Base-by-base conservation (phyloP, 805 yeast genomes). In the Kregervanrija delftensis region DNA sequence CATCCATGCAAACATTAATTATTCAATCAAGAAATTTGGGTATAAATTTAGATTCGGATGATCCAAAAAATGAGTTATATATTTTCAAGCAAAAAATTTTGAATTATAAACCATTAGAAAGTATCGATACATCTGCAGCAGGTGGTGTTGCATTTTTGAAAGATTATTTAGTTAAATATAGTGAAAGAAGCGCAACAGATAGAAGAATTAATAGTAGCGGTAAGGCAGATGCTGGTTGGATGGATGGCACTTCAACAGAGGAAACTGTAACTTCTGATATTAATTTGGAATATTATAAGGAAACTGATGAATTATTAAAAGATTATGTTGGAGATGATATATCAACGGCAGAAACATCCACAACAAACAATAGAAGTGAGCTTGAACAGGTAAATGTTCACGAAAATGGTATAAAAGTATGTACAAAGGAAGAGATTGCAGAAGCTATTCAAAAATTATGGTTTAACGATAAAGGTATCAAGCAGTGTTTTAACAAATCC, bases 1-100 rank as follows among this genome's bases (percentile, higher is more conserved):
- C 86, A 52, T 76, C 87, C 34, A 88, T 90, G 93, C 81, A 84
- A 58, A 73, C 74, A 17, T 66, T 90, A 43, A 77, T 91, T 30
- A 70, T 81, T n/a, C 87, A 86, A 56, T 90, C 95, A 0, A 65
- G 88, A 34, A 77, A 73, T 55, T 54, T 83, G 48, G 79, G 78
- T 1, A 81, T 86, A 30, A 68, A 69, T 1, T 65, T 88, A 45
- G 83, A 79, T 42, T 81, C 89, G 56, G 95, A 86, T 57, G 59
- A 67, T 35, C 76, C 77, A 8, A 62, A 65, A 28, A 67, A 74
- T 3, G 68, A 72, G 0, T 64, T 85, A 45, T 68, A 66, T 17
- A 62, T 52, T 14, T 73, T 63, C 56, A 78, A 74, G 50, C 73
- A 78, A 43, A 63, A 71, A 1, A 59, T 85, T 1, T 60, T 84